Evolutionary conservation across 2,329 filamentous ascomycete species (phyloP).

Genomic region (Metarhizium brunneum): DNA sequence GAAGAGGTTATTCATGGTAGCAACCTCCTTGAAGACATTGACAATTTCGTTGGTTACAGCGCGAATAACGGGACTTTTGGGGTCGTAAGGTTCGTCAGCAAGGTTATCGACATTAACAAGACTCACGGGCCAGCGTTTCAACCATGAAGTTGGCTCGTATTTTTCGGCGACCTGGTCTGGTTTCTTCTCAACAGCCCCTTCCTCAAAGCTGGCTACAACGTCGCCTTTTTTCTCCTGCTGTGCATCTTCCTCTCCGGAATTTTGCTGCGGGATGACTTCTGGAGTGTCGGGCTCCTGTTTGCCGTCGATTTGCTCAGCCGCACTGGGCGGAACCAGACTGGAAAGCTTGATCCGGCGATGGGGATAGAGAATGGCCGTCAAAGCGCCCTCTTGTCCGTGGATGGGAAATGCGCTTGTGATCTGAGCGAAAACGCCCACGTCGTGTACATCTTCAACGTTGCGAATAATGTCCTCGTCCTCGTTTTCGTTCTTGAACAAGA

Average conservation of each 20-base stretch:
- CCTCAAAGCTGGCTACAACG: constrained; percentile 94
- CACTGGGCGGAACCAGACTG: constrained; percentile 62
- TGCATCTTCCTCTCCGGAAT: constrained; percentile 38
- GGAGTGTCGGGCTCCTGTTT: constrained; percentile 40
- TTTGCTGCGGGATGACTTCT: constrained; percentile 50
- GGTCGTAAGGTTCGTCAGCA: constrained; percentile 77
- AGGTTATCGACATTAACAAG: constrained; percentile 94
- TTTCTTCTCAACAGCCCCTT: constrained; percentile 57
- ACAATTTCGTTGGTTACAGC: constrained; percentile 96
- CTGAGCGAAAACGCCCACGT: constrained; percentile 94
- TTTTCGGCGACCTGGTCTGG: constrained; percentile 40
- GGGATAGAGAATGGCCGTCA: constrained; percentile 92
- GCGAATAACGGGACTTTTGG: constrained; percentile 79
- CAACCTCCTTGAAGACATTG: constrained; percentile 97
- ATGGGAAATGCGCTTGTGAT: constrained; percentile 94
- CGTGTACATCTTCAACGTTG: constrained; percentile 82
- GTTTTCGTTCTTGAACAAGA: constrained; percentile 93
- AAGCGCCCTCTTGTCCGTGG: constrained; percentile 69
- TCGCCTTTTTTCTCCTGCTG: constrained; percentile 71
- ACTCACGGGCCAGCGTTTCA: constrained; percentile 85
- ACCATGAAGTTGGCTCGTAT: constrained; percentile 84
- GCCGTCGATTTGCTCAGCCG: constrained; percentile 39
- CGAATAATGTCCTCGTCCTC: constrained; percentile 92
- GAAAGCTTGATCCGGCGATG: constrained; percentile 91
- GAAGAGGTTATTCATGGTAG: constrained; percentile 87